phyloP scores from a whole-genome alignment of 345 rosid genomes.

The Aurinia saxatilis region DNA sequence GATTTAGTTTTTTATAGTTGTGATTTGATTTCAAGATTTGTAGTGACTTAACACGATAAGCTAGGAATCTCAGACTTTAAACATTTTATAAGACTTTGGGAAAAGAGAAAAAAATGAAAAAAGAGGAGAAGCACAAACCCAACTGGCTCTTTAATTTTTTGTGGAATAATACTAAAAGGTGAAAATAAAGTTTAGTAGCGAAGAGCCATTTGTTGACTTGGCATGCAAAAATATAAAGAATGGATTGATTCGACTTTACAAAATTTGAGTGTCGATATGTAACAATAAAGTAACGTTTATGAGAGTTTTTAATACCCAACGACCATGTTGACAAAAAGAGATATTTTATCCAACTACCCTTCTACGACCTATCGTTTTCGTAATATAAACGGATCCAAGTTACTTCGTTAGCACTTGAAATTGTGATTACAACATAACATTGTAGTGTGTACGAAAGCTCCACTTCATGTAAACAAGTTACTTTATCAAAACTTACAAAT shows the following conservation, averaged over 20 bases:
- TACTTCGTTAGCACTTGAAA: background rate
- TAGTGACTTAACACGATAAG: background rate
- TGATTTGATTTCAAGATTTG: background rate
- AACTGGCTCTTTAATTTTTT: background rate
- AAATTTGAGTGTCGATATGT: no score
- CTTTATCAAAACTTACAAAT: no score
- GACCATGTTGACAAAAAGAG: background rate
- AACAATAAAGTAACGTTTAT: no score
- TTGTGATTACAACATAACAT: no score
- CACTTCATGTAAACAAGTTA: no score
- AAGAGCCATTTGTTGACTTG: slow-evolving; percentile 9
- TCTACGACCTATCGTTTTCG: background rate
- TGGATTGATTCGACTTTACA: no score
- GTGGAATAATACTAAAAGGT: background rate
- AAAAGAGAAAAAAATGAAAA: background rate
- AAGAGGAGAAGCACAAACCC: background rate
- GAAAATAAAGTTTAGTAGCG: background rate
- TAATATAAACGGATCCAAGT: background rate
- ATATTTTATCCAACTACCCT: background rate
- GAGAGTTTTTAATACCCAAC: background rate
- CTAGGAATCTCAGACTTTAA: background rate
- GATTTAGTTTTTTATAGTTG: background rate
- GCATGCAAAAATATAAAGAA: no score
- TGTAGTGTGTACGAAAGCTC: background rate
- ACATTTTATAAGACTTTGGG: background rate